phyloP scores from a whole-genome alignment of 2,329 filamentous ascomycete genomes.

The Penicillium sp. region DNA sequence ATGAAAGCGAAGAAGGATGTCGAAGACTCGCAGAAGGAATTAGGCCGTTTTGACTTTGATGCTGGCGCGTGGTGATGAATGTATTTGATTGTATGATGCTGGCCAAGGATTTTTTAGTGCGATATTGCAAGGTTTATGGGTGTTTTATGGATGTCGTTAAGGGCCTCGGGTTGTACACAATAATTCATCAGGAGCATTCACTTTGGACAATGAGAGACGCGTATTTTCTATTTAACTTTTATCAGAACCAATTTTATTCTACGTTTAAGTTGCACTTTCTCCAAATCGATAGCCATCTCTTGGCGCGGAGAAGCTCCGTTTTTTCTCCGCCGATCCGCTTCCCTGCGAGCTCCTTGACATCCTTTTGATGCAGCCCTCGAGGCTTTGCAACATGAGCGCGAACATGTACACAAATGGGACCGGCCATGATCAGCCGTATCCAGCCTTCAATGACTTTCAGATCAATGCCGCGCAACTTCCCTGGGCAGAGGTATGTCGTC shows the following conservation, averaged over 20 bases:
- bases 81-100: constrained; percentile 16
- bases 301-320: constrained; percentile 22
- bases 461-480: constrained; percentile 5
- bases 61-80: constrained; percentile 59
- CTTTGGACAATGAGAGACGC: background rate
- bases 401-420: background rate
- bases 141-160: constrained; percentile 10
- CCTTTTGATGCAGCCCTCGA: background rate
- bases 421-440: background rate
- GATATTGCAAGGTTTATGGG: background rate
- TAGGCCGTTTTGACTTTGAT: constrained; percentile 84
- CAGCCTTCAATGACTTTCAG: background rate
- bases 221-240: background rate
- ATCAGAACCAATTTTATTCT: background rate
- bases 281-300: constrained; percentile 5
- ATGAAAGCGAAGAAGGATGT: constrained; percentile 99
- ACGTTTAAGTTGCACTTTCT: background rate
- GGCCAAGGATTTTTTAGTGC: background rate
- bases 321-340: constrained; percentile 14
- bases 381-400: background rate
- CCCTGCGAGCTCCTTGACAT: constrained; percentile 3
- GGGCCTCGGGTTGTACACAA: background rate
- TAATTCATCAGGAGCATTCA: background rate
- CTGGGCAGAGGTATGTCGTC: constrained; percentile 23
- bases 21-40: constrained; percentile 86